Evolutionary conservation across 108 stramenopile genomes (phyloP).

Genomic region (Conticribra weissflogii): DNA sequence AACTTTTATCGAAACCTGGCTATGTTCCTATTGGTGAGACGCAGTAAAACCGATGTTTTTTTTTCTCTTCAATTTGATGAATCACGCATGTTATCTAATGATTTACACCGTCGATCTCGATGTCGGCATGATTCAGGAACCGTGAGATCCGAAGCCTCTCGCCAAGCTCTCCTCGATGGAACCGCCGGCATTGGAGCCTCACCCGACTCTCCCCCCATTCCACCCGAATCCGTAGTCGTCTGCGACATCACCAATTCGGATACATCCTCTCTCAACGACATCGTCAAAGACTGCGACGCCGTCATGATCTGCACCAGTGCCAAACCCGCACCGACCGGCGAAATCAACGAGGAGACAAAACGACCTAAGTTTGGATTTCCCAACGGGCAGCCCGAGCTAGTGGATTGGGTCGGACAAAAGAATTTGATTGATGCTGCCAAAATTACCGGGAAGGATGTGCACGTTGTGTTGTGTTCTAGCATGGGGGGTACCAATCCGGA

Average conservation of each 20-base stretch:
- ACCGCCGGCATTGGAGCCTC: conserved; percentile 26
- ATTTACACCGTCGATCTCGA: too few relatives aligned
- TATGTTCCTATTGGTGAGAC: conserved; percentile 25
- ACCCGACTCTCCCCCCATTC: neutral
- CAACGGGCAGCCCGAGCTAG: conserved; percentile 64
- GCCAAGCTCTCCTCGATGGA: conserved; percentile 44
- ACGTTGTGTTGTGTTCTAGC: conserved; percentile 72
- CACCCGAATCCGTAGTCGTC: conserved; percentile 43
- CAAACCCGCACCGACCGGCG: conserved; percentile 70
- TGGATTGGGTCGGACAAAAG: conserved; percentile 89
- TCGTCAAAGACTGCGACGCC: conserved; percentile 66
- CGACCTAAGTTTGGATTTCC: conserved; percentile 69
- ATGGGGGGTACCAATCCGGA: conserved; percentile 87
- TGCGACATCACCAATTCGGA: conserved; percentile 61
- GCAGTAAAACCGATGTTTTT: too few relatives aligned
- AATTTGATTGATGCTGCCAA: conserved; percentile 84
- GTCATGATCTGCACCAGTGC: conserved; percentile 84
- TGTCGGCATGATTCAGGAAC: too few relatives aligned
- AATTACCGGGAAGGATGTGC: conserved; percentile 43
- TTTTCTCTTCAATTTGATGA: too few relatives aligned
- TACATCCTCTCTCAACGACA: conserved; percentile 37
- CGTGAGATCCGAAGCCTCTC: conserved; percentile 57
- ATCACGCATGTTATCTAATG: too few relatives aligned
- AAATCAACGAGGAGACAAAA: conserved; percentile 56
- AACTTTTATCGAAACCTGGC: conserved; percentile 45